Percentiles rank a stretch among this genome's conserved stretches.
These are phyloP conservation scores for Coemansia asiatica DNA, from an alignment of 192 early-diverging fungal genomes.

Conservation along the genomic window DNA sequence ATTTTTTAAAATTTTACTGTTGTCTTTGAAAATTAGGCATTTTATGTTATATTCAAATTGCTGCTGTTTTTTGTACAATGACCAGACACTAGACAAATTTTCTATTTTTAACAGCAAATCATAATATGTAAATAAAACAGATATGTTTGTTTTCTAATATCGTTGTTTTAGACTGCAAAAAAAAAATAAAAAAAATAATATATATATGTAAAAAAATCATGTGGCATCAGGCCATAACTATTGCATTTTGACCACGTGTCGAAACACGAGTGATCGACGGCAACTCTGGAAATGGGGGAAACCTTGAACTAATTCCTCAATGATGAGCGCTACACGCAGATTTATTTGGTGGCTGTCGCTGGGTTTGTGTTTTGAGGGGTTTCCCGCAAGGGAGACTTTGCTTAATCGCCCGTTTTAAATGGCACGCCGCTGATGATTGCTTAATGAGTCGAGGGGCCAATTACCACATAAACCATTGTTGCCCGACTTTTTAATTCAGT, in stretches of 20 bases:
- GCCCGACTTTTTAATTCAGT: constrained; percentile 14
- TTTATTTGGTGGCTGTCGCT: constrained; percentile 7
- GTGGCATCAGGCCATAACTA: neutral
- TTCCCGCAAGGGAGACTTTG: constrained; percentile 4
- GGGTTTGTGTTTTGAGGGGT: constrained; percentile 17
- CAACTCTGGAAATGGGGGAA: neutral
- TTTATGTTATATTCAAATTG: neutral
- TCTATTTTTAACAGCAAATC: neutral
- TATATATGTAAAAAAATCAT: neutral
- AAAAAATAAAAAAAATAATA: no score
- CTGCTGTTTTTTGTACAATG: neutral
- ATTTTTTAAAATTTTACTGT: neutral
- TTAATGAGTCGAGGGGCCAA: constrained; percentile 21
- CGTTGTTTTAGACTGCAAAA: no score
- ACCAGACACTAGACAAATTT: no score
- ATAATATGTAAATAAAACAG: no score
- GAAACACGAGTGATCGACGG: neutral
- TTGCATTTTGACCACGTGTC: neutral
- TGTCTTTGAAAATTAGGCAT: neutral
- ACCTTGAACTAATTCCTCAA: constrained; percentile 9
- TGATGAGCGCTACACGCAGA: constrained; percentile 25
- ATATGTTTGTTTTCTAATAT: no score
- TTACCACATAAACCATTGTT: constrained; percentile 14
- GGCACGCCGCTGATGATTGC: constrained; percentile 11
- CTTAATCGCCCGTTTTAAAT: constrained; percentile 12